These are phyloP conservation scores for Ceratocystis albifundus DNA, from an alignment of 2,329 filamentous ascomycete species.

Conservation along the genomic window DNA sequence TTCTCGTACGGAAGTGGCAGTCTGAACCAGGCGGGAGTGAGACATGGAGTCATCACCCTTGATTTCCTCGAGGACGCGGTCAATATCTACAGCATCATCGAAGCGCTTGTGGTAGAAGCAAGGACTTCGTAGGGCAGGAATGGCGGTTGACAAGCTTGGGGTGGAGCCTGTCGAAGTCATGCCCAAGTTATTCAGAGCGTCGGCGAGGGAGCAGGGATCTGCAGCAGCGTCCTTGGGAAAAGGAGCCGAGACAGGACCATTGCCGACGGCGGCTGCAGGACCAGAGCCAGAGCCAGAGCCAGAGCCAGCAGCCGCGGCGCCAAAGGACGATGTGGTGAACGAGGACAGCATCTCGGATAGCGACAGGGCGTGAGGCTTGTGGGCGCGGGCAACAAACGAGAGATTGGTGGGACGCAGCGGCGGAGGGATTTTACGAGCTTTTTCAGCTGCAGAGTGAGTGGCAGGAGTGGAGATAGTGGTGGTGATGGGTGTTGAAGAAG, in stretches of 20 bases:
- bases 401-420: conserved; percentile 63
- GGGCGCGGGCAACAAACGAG: conserved; percentile 52
- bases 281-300: conserved; percentile 23
- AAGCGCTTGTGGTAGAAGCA: conserved; percentile 98
- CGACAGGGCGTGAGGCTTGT: conserved; percentile 52
- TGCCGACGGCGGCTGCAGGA: conserved; percentile 12
- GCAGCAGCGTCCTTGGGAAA: conserved; percentile 24
- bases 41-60: conserved; percentile 80
- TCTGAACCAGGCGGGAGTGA: conserved; percentile 88
- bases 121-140: conserved; percentile 70
- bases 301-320: conserved; percentile 25
- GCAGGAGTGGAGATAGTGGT: conserved; percentile 22
- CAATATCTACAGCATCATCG: conserved; percentile 88
- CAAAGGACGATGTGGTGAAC: conserved; percentile 24
- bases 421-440: conserved; percentile 18
- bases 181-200: conserved; percentile 46
- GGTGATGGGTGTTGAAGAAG: conserved; percentile 12
- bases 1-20: conserved; percentile 85
- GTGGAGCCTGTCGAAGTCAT: conserved; percentile 29
- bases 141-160: conserved; percentile 31
- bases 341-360: conserved; percentile 48
- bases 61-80: conserved; percentile 90
- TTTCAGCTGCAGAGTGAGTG: conserved; percentile 27
- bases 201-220: conserved; percentile 43
- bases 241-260: conserved; percentile 32